Conservation (phyloP, 441 rosid species). For the Pelargonium australe region DNA sequence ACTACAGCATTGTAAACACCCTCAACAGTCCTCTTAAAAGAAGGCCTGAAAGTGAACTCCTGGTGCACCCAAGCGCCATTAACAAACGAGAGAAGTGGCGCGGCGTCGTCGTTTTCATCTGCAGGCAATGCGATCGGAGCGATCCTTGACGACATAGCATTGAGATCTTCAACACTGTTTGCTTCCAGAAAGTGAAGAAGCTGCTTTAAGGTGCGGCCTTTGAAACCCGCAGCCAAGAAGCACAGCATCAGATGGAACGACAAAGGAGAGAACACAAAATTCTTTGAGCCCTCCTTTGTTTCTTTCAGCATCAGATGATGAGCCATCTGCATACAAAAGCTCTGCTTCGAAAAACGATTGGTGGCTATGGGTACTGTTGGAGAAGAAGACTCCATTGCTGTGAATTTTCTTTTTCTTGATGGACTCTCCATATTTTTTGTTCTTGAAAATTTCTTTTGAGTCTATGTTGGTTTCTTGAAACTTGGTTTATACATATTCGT, state of each 20-base stretch:
- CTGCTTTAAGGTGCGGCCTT: conserved; percentile 25
- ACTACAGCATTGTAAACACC: conserved; percentile 24
- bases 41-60: conserved; percentile 21
- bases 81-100: conserved; percentile 24
- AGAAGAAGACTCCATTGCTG: background rate
- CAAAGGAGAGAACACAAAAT: background rate
- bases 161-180: conserved; percentile 19
- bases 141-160: conserved; percentile 14
- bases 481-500: background rate
- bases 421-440: background rate
- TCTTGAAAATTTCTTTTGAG: background rate
- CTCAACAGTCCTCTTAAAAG: conserved; percentile 20
- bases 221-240: conserved; percentile 30
- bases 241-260: conserved; percentile 24
- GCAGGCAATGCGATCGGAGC: background rate
- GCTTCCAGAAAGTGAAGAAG: conserved; percentile 26
- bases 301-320: conserved; percentile 3
- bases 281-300: background rate
- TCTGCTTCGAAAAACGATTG: background rate
- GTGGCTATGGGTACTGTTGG: background rate
- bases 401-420: background rate
- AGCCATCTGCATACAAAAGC: background rate
- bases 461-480: background rate
- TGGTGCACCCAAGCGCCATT: conserved; percentile 34
- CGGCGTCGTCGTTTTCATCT: background rate